Evolutionary conservation across 1,284 basidiomycete genomes (phyloP).

Genomic region (Tremellales sp.): DNA sequence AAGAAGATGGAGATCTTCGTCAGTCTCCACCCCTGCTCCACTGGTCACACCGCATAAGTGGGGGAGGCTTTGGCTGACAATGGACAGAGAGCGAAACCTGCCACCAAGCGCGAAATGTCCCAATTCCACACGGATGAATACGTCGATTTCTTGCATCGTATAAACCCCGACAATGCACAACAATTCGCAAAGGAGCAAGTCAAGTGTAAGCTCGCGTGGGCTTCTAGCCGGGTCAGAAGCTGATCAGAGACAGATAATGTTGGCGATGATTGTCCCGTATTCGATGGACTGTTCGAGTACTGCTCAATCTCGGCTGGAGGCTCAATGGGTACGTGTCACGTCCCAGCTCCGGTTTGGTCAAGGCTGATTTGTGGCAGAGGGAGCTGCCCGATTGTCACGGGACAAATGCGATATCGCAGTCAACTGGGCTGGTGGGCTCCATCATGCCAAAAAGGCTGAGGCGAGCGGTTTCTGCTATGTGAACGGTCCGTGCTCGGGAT

Average conservation of each 20-base stretch:
- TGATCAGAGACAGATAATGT: conserved; percentile 62
- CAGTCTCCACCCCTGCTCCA: conserved; percentile 48
- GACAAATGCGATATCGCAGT: conserved; percentile 99
- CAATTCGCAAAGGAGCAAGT: conserved; percentile 91
- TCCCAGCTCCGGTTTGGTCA: background rate
- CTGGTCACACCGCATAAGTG: background rate
- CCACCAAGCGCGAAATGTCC: conserved; percentile 96
- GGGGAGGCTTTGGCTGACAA: no score
- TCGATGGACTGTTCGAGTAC: conserved; percentile 96
- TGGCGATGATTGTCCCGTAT: conserved; percentile 96
- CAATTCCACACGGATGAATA: conserved; percentile 94
- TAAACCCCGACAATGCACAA: conserved; percentile 80
- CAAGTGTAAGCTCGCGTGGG: conserved; percentile 76
- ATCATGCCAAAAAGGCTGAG: conserved; percentile 98
- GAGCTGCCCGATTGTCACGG: conserved; percentile 86
- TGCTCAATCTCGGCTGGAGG: conserved; percentile 98
- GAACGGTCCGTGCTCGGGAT: conserved; percentile 66
- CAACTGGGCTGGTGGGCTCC: conserved; percentile 97
- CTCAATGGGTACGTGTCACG: conserved; percentile 77
- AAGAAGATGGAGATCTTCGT: conserved; percentile 98
- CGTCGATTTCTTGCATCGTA: conserved; percentile 79
- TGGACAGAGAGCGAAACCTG: conserved; percentile 91
- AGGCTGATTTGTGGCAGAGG: conserved; percentile 59
- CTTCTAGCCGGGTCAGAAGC: background rate
- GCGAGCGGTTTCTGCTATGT: conserved; percentile 99